Evolutionary conservation across 768 basidiomycete species (phyloP), one percentile per base, ranked within the genome.

Genomic region (Agrocybe chaxingu): DNA sequence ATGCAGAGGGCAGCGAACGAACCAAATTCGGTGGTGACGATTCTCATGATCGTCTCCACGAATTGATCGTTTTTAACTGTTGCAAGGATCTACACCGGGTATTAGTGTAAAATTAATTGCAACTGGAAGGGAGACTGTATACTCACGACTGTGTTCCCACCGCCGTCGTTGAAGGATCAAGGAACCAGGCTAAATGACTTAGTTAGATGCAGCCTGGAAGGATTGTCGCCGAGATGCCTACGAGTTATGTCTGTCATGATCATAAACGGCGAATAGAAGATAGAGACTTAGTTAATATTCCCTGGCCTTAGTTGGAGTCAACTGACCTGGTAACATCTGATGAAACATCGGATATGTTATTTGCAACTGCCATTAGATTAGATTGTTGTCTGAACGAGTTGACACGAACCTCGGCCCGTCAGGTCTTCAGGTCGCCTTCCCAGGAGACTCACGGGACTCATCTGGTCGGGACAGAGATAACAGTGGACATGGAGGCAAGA

Each of bases 11-110:
- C 80, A 24, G 76, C 79, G 24, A 67, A 63, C 0, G 79, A 79
- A 5, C 80, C 80, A 77, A 82, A 75, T 54, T 78, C 75, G 11
- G 76, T 67, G 30, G 77, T 76, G 4, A 72, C 77, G 0, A 74
- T 72, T 3, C 79, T 71, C 57, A 79, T 66, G 19, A 70, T 57
- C 0, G 68, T 61, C 54, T 81, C 80, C 3, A 78, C 70, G n/a
- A 71, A 66, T 30, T 62, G 57, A 18, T 75, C 70, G 45, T 66
- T 68, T 51, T 72, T 77, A 3, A 70, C 75, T 44, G 69, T 74
- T 36, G 72, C 72, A 62, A 81, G 72, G 29, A 75, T 53, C 68
- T 68, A 32, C 4, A 45, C 16, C 19, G 18, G 31, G 3, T 7
- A 33, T 42, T 13, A 49, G 3, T 34, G 16, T 47, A n/a, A 29